Base-by-base conservation (phyloP, 2,329 filamentous ascomycete genomes). In the Apiospora arundinis region DNA sequence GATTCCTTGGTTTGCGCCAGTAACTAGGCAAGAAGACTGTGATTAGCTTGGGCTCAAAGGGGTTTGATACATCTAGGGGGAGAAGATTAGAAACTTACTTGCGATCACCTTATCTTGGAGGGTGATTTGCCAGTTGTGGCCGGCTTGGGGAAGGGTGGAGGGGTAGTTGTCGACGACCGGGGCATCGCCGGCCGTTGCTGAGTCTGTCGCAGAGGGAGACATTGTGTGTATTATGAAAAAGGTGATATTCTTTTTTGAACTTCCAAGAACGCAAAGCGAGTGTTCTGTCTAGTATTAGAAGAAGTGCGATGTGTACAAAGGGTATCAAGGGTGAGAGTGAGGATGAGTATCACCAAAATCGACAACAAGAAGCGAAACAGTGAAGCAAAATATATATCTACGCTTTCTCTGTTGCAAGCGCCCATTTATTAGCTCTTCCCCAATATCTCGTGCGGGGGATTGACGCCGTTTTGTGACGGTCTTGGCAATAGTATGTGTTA, bases 1-100 rank as follows among this genome's bases (percentile, higher is more conserved):
- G 63, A 85, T 85, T 69, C 84, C 81, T 73, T 83, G 81, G 76
- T 84, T 84, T 56, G 83, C 83, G 18, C 83, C 83, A 2, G 83
- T 83, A 73, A 84, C 81, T 74, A 23, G 2, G 18, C 2, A 4
- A 18, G 11, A 18, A 14, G 21, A 23, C 1, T 12, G 9, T 18
- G 32, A 12, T 63, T 37, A 63, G 56, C 56, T 40, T 40, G 18
- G 16, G 32, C 4, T 16, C n/a, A 14, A 14, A 18, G 23, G 76
- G 72, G 60, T n/a, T 21, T 12, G 9, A 14, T 14, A n/a, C 14
- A 0, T 44, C 44, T n/a, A 9, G 28, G 21, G 18, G 2, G 5
- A 18, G 42, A 37, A 25, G 11, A 8, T n/a, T 28, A 11, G 42
- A n/a, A 14, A 77, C 80, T 72, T 74, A 82, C 81, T 82, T 23